phyloP scores from a whole-genome alignment of 129 eudicot species.

The Logfia minima region DNA sequence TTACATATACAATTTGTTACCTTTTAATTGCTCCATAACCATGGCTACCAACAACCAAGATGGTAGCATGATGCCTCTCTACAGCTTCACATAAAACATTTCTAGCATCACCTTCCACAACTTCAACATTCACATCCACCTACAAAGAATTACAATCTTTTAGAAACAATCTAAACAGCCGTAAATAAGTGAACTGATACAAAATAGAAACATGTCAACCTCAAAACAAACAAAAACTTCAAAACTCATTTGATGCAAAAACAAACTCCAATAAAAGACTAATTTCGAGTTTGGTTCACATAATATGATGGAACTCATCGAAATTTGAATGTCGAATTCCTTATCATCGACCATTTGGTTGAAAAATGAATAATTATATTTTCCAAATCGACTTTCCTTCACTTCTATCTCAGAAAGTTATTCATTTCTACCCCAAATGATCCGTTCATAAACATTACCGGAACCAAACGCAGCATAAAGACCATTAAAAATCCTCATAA shows the following conservation, averaged over 20 bases:
- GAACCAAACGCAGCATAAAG: not conserved
- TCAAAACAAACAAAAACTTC: slow-evolving; percentile 5
- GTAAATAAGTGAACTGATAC: not conserved
- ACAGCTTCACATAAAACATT: slow-evolving; percentile 80
- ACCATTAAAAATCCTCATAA: not conserved
- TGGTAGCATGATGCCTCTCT: slow-evolving; percentile 73
- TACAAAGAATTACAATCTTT: slow-evolving; percentile 24
- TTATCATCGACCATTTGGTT: not conserved
- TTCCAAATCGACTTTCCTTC: too few relatives aligned
- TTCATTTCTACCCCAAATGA: too few relatives aligned
- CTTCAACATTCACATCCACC: slow-evolving; percentile 58
- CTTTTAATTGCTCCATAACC: slow-evolving; percentile 91
- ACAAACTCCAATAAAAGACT: not conserved
- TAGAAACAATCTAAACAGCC: not conserved
- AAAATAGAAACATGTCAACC: slow-evolving; percentile 6
- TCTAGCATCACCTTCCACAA: slow-evolving; percentile 88
- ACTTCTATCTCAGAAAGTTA: too few relatives aligned
- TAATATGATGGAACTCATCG: not conserved
- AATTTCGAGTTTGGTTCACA: not conserved
- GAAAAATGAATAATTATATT: too few relatives aligned
- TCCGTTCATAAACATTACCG: too few relatives aligned
- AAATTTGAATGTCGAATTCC: not conserved
- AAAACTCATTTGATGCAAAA: not conserved
- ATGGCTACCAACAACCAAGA: slow-evolving; percentile 87
- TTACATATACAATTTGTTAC: slow-evolving; percentile 28